phyloP scores from a whole-genome alignment of 257 asterid species.

The Solanum etuberosum region DNA sequence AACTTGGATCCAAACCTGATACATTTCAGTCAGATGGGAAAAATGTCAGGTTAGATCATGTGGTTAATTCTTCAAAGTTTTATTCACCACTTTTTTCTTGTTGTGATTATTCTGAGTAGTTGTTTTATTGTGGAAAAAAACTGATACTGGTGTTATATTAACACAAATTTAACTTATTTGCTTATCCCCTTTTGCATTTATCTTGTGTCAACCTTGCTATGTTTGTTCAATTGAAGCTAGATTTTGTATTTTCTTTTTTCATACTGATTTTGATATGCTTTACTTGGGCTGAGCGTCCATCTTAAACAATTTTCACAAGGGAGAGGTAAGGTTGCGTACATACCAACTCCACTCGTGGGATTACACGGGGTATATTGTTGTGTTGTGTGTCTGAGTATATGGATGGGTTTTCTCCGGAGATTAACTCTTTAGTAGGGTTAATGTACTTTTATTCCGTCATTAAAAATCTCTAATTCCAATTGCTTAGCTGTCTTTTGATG shows the following conservation, averaged over 20 bases:
- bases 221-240: background rate
- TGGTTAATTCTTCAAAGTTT: background rate
- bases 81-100: background rate
- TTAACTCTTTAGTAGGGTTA: background rate
- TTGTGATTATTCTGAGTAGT: background rate
- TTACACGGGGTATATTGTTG: background rate
- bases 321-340: background rate
- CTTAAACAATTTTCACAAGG: background rate
- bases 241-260: background rate
- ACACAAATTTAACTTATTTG: background rate
- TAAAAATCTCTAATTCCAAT: background rate
- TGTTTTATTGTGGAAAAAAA: background rate
- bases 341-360: background rate
- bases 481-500: background rate
- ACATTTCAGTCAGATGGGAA: slow-evolving; percentile 68
- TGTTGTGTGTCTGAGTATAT: background rate
- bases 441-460: background rate
- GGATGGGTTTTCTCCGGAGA: background rate
- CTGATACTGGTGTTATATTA: background rate
- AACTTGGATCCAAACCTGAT: slow-evolving; percentile 96
- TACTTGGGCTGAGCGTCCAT: background rate
- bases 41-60: slow-evolving; percentile 59
- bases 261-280: background rate
- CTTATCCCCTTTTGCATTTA: background rate
- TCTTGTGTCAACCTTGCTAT: background rate